phyloP scores from a whole-genome alignment of 768 basidiomycete species.

The Leucosporidium creatinivorum region DNA sequence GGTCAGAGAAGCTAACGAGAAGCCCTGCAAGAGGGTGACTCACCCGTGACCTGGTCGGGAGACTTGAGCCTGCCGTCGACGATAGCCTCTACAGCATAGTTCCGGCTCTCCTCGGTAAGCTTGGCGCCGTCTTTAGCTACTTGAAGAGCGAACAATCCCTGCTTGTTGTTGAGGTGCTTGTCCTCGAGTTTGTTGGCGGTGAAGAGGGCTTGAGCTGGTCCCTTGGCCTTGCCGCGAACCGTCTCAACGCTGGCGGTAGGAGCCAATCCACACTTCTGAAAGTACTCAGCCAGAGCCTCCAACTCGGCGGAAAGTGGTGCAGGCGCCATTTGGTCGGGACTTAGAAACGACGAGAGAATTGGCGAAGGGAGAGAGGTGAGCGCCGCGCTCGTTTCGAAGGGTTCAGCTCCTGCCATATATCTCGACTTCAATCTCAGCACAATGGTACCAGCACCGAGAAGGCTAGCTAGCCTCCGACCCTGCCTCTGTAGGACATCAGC shows the following conservation, averaged over 20 bases:
- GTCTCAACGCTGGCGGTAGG: slow-evolving; percentile 15
- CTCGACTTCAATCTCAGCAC: no score
- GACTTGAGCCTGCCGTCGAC: slow-evolving; percentile 65
- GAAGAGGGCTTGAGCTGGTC: slow-evolving; percentile 7
- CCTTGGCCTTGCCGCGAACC: slow-evolving; percentile 16
- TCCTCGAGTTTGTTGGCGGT: not conserved
- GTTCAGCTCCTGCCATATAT: no score
- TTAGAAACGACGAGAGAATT: not conserved
- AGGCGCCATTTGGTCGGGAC: slow-evolving; percentile 12
- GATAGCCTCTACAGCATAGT: slow-evolving; percentile 61
- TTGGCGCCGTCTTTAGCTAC: slow-evolving; percentile 47
- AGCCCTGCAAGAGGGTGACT: slow-evolving; percentile 34
- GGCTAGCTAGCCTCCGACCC: no score
- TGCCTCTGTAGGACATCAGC: no score
- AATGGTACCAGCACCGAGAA: no score
- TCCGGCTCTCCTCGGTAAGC: slow-evolving; percentile 52
- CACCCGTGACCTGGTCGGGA: slow-evolving; percentile 80
- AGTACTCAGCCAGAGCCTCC: slow-evolving; percentile 12
- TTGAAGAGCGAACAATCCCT: slow-evolving; percentile 16
- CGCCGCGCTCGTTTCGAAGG: not conserved
- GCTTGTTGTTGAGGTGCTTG: slow-evolving; percentile 19
- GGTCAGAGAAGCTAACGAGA: not conserved
- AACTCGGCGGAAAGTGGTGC: slow-evolving; percentile 11
- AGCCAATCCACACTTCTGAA: slow-evolving; percentile 21
- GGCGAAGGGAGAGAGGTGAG: not conserved